Evolutionary conservation across 1,139 yeast genomes (phyloP).

Genomic region (Ogataea hybrid): DNA sequence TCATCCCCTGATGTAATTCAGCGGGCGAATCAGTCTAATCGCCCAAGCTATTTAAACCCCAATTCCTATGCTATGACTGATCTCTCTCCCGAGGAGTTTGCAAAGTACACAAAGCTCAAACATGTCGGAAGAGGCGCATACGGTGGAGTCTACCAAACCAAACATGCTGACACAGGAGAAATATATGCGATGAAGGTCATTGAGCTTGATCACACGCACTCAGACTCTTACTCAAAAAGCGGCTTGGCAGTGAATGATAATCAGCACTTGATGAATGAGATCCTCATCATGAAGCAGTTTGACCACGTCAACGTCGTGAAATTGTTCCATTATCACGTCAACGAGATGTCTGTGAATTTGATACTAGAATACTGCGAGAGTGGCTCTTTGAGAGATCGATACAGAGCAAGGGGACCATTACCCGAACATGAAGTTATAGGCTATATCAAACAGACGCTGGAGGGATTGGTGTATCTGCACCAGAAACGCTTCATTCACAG

Average conservation of each 20-base stretch:
- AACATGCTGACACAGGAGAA: conserved; percentile 57
- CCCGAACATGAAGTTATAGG: conserved; percentile 60
- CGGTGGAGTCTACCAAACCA: conserved; percentile 70
- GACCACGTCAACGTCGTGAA: conserved; percentile 86
- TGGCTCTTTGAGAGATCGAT: conserved; percentile 76
- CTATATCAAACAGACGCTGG: conserved; percentile 68
- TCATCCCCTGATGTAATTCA: background rate
- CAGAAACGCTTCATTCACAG: conserved; percentile 74
- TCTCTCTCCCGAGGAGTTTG: conserved; percentile 32
- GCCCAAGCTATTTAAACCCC: background rate
- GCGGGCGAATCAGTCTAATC: conserved; percentile 3
- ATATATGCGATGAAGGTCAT: conserved; percentile 83
- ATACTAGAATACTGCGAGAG: conserved; percentile 81
- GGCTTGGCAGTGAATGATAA: conserved; percentile 6
- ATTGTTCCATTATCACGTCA: conserved; percentile 83
- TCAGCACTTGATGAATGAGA: conserved; percentile 64
- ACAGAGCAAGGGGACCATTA: conserved; percentile 51
- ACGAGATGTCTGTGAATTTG: conserved; percentile 63
- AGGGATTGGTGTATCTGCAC: conserved; percentile 70
- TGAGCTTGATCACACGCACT: conserved; percentile 43
- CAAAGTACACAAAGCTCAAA: conserved; percentile 57
- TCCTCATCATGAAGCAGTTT: conserved; percentile 76
- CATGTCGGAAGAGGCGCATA: conserved; percentile 78
- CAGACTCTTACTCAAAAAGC: conserved; percentile 14
- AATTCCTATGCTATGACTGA: conserved; percentile 17